Conservation (phyloP, 106 monocot genomes). For the Alisma plantagoaquatica region DNA sequence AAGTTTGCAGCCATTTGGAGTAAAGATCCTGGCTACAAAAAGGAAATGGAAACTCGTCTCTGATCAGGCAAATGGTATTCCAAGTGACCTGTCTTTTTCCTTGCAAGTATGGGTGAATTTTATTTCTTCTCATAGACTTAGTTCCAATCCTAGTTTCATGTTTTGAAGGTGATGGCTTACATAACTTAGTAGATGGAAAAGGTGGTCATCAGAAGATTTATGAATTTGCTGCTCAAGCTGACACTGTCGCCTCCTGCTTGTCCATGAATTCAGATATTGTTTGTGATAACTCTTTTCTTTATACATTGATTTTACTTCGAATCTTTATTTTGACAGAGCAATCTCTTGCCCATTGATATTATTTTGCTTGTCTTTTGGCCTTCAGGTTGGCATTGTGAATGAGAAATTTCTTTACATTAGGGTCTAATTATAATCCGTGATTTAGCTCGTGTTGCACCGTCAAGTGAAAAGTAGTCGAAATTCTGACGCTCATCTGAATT, state of each 20-base stretch:
- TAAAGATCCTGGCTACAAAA: conserved; percentile 83
- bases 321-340: too few species aligned
- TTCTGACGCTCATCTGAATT: too few species aligned
- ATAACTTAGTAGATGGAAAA: conserved; percentile 54
- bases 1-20: conserved; percentile 75
- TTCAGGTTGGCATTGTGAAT: too few species aligned
- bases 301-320: too few species aligned
- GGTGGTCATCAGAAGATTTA: conserved; percentile 57
- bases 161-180: conserved; percentile 22
- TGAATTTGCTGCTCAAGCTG: conserved; percentile 85
- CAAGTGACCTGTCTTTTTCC: neutral
- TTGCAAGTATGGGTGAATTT: neutral
- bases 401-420: too few species aligned
- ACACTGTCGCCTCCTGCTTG: conserved; percentile 83
- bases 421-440: too few species aligned
- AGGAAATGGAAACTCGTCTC: conserved; percentile 46
- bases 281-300: too few species aligned
- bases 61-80: conserved; percentile 15
- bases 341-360: too few species aligned
- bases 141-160: conserved; percentile 4
- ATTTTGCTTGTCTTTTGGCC: too few species aligned
- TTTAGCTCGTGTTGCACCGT: too few species aligned
- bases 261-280: conserved; percentile 55
- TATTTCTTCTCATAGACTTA: conserved; percentile 3
- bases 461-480: too few species aligned